phyloP scores from a whole-genome alignment of 1,284 basidiomycete species.

The Fistulina hepatica region DNA sequence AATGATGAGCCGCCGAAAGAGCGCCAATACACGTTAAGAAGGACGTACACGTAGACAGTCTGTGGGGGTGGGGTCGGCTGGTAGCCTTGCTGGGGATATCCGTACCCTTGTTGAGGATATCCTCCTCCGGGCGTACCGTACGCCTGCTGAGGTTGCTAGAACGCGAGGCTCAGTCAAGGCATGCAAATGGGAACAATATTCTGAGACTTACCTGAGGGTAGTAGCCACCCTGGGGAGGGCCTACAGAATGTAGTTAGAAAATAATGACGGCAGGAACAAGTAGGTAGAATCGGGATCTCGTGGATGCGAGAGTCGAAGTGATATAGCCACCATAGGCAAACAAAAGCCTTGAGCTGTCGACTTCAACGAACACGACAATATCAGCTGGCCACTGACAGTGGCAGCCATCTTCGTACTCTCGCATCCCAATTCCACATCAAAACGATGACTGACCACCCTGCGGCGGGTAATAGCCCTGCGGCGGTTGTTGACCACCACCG shows the following conservation, averaged over 20 bases:
- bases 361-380: too few species aligned
- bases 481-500: constrained; percentile 29
- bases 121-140: constrained; percentile 43
- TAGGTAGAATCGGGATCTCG: not conserved
- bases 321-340: not conserved
- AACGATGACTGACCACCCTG: constrained; percentile 33
- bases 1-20: constrained; percentile 7
- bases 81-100: constrained; percentile 38
- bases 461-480: constrained; percentile 54
- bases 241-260: constrained; percentile 22
- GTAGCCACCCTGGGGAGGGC: constrained; percentile 59
- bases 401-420: not conserved
- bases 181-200: not conserved
- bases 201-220: constrained; percentile 53
- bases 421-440: not conserved
- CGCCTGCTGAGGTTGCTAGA: constrained; percentile 53
- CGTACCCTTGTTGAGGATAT: constrained; percentile 26
- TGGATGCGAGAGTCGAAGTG: too few species aligned
- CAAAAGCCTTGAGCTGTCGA: not conserved
- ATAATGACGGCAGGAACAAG: not conserved
- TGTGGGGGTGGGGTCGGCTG: constrained; percentile 62
- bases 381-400: not conserved
- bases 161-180: not conserved
- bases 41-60: constrained; percentile 62
- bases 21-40: constrained; percentile 1